A percentile compares a stretch with the other conserved stretches of the same genome.
Conservation (phyloP, 768 basidiomycete genomes). For the Xerocomus brunneocitrinus region DNA sequence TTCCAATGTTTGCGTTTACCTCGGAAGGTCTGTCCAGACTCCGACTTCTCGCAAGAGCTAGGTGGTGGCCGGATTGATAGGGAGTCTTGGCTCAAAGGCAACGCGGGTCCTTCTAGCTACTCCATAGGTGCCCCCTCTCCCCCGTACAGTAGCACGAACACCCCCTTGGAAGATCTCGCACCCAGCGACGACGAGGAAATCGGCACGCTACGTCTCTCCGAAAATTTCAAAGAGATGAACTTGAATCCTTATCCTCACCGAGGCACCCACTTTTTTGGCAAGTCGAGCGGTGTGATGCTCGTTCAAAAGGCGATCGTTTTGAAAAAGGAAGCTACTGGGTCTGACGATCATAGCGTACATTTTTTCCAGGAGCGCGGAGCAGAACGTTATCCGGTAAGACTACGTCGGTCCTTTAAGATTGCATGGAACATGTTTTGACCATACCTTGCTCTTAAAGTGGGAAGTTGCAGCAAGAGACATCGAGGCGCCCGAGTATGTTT, state of each 20-base stretch:
- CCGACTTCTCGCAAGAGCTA: constrained; percentile 55
- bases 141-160: not conserved
- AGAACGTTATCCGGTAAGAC: constrained; percentile 25
- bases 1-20: not conserved
- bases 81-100: constrained; percentile 32
- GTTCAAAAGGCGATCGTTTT: constrained; percentile 50
- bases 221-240: constrained; percentile 22
- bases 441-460: constrained; percentile 19
- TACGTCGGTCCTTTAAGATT: not conserved
- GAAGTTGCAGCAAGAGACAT: constrained; percentile 20
- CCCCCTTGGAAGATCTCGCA: constrained; percentile 18
- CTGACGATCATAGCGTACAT: constrained; percentile 15
- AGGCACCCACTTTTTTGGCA: constrained; percentile 33
- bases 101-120: constrained; percentile 10
- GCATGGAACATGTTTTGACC: not conserved
- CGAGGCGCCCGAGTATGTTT: constrained; percentile 32
- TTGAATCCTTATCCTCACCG: constrained; percentile 4
- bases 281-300: constrained; percentile 41
- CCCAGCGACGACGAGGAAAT: constrained; percentile 29
- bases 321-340: constrained; percentile 53
- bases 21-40: constrained; percentile 54
- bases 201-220: constrained; percentile 19
- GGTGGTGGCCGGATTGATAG: constrained; percentile 39
- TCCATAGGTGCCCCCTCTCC: constrained; percentile 12
- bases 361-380: not conserved